These are phyloP conservation scores for Epipyxis sp. DNA, from an alignment of 108 stramenopile species.

Conservation along the genomic window DNA sequence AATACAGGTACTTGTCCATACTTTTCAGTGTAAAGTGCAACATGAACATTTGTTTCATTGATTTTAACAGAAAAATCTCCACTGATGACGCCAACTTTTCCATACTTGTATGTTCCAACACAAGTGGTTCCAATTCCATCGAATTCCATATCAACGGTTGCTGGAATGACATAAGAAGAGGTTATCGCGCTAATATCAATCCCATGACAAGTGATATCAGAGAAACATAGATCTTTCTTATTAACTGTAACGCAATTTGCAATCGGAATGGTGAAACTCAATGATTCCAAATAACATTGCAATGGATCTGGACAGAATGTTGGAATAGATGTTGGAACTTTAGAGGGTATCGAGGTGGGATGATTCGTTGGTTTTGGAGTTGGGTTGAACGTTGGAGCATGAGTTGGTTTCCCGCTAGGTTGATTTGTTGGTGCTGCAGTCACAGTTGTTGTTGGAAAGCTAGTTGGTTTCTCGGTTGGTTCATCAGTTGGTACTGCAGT, in stretches of 20 bases:
- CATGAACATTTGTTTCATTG: not conserved
- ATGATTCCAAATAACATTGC: not conserved
- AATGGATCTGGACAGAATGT: constrained; percentile 23
- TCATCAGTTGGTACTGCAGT: no score
- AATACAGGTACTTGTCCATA: constrained; percentile 1
- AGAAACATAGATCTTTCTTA: not conserved
- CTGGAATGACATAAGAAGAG: not conserved
- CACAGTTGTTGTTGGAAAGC: no score
- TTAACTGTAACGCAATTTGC: not conserved
- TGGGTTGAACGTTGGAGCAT: no score
- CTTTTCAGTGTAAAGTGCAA: not conserved
- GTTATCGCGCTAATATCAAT: constrained; percentile 9
- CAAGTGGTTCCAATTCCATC: constrained; percentile 17
- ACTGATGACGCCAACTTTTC: not conserved
- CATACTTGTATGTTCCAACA: not conserved
- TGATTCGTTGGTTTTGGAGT: no score
- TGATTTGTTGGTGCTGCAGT: no score
- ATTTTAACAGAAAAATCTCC: not conserved
- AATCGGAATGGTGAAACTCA: not conserved
- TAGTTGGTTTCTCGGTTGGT: no score
- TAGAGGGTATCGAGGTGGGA: no score
- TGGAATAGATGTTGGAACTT: no score
- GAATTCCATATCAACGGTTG: not conserved
- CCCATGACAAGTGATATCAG: constrained; percentile 20
- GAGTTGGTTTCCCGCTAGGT: no score